Evolutionary conservation across 345 rosid species (phyloP).

Genomic region (Turritis glabra): DNA sequence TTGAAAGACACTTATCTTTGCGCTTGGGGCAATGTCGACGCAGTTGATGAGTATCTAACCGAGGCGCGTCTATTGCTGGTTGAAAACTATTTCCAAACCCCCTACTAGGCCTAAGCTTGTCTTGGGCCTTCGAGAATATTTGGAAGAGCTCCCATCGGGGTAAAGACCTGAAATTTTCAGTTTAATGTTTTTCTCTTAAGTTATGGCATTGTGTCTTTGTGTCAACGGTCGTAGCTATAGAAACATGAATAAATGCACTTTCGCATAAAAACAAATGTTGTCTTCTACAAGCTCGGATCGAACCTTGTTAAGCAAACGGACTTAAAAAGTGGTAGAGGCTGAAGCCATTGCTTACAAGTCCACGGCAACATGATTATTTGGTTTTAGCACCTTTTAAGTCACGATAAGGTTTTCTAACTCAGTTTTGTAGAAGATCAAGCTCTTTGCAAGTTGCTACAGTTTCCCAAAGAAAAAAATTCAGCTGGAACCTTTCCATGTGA

Average conservation of each 20-base stretch:
- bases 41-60: slow-evolving; percentile 42
- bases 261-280: neutral
- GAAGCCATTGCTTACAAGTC: no score
- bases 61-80: slow-evolving; percentile 49
- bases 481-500: no score
- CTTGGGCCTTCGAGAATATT: neutral
- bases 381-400: no score
- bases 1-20: neutral
- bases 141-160: neutral
- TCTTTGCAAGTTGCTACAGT: no score
- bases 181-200: neutral
- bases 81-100: slow-evolving; percentile 49
- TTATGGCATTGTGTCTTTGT: neutral
- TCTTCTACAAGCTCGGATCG: no score
- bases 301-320: no score
- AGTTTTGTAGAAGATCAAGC: no score
- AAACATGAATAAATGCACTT: neutral
- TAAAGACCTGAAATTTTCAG: neutral
- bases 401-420: no score
- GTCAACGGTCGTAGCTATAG: neutral
- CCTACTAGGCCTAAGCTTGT: slow-evolving; percentile 26
- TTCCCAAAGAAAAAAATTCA: no score
- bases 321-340: no score
- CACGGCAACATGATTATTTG: no score
- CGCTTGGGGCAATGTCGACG: slow-evolving; percentile 46